These are phyloP conservation scores for Wickerhamiella domercqiae DNA, from an alignment of 805 yeast genomes.

Conservation along the genomic window DNA sequence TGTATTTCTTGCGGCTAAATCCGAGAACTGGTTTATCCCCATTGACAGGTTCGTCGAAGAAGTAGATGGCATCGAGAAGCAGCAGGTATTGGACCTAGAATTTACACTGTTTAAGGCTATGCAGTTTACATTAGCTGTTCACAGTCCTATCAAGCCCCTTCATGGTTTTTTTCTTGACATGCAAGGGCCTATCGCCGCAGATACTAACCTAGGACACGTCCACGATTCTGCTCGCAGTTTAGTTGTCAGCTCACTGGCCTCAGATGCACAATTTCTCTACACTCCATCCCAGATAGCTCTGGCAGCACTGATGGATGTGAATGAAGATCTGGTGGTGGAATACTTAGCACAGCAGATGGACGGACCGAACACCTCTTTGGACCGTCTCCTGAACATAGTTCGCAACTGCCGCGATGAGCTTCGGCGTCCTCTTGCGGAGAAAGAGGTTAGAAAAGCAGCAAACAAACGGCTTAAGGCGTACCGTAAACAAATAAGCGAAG, in stretches of 20 bases:
- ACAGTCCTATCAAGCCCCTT: slow-evolving; percentile 78
- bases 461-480: slow-evolving; percentile 23
- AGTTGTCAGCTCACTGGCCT: slow-evolving; percentile 51
- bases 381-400: slow-evolving; percentile 17
- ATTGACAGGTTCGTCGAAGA: slow-evolving; percentile 63
- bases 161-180: slow-evolving; percentile 90
- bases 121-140: slow-evolving; percentile 66
- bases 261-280: slow-evolving; percentile 61
- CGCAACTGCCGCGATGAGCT: slow-evolving; percentile 19
- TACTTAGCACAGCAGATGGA: slow-evolving; percentile 51
- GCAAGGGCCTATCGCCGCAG: slow-evolving; percentile 32
- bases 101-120: slow-evolving; percentile 59
- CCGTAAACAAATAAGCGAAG: slow-evolving; percentile 2
- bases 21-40: slow-evolving; percentile 80
- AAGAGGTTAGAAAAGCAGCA: slow-evolving; percentile 23
- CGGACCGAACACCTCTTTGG: slow-evolving; percentile 16
- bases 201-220: slow-evolving; percentile 43
- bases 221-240: slow-evolving; percentile 57
- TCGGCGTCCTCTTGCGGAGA: slow-evolving; percentile 11
- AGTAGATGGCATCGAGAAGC: slow-evolving; percentile 38
- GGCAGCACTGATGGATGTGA: slow-evolving; percentile 60
- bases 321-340: slow-evolving; percentile 45
- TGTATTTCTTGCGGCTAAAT: slow-evolving; percentile 79
- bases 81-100: slow-evolving; percentile 60
- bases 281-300: slow-evolving; percentile 95